Evolutionary conservation across 805 yeast genomes (phyloP).

Genomic region (Candida parachauliodes): DNA sequence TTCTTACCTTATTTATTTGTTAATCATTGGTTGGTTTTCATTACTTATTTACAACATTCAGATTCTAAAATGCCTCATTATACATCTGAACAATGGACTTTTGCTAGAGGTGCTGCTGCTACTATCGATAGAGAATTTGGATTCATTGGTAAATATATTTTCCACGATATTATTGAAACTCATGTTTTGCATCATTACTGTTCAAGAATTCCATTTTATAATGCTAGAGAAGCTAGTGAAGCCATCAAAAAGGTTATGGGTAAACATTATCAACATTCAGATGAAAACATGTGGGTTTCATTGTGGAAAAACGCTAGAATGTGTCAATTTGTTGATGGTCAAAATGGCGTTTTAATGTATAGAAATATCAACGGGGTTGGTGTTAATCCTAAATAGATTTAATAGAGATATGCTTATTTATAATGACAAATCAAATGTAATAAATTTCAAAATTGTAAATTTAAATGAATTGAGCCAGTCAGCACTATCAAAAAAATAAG

Average conservation of each 20-base stretch:
- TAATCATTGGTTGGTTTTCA: conserved; percentile 88
- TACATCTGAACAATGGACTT: conserved; percentile 71
- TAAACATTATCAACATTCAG: conserved; percentile 61
- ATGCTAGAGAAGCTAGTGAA: conserved; percentile 74
- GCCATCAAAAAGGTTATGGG: conserved; percentile 86
- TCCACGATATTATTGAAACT: conserved; percentile 89
- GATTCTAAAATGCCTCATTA: conserved; percentile 80
- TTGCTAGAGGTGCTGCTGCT: conserved; percentile 87
- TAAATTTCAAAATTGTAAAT: no score
- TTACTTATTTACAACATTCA: conserved; percentile 81
- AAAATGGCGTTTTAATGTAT: conserved; percentile 67
- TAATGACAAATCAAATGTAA: no score
- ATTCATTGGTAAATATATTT: conserved; percentile 69
- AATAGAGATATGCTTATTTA: no score
- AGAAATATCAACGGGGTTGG: conserved; percentile 61
- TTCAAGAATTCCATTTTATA: conserved; percentile 83
- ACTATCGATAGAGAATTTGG: conserved; percentile 85
- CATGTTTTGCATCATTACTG: conserved; percentile 85
- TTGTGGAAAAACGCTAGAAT: conserved; percentile 61
- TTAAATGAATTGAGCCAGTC: no score
- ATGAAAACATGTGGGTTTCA: conserved; percentile 70
- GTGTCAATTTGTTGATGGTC: conserved; percentile 75
- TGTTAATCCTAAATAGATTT: conserved; percentile 13
- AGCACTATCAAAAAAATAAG: no score
- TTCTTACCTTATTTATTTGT: conserved; percentile 73